Percentiles rank a stretch among this genome's conserved stretches.
Conservation (phyloP, 768 basidiomycete genomes). For the Rhodotorula taiwanensis region DNA sequence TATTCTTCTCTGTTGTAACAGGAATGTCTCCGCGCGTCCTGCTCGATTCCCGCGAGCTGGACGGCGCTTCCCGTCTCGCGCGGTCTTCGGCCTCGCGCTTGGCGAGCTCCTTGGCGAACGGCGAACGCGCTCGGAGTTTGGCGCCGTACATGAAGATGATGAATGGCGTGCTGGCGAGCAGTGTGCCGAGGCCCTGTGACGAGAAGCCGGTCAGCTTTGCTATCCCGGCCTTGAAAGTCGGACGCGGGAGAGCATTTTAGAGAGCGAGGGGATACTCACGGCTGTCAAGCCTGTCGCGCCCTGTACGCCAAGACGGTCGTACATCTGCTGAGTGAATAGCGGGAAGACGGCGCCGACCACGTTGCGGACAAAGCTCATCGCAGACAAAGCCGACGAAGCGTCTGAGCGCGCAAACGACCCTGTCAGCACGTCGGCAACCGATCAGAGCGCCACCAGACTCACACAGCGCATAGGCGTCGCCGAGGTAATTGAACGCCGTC, state of each 20-base stretch:
- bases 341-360: conserved; percentile 53
- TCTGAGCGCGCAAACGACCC: conserved; percentile 15
- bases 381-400: conserved; percentile 32
- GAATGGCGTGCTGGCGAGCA: conserved; percentile 27
- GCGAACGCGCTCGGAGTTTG: conserved; percentile 10
- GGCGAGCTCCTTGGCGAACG: conserved; percentile 21
- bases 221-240: too few species aligned
- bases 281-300: conserved; percentile 49
- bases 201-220: too few species aligned
- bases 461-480: conserved; percentile 44
- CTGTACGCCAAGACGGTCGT: conserved; percentile 52
- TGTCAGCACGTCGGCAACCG: neutral
- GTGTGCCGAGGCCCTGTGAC: conserved; percentile 15
- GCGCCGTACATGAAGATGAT: conserved; percentile 27
- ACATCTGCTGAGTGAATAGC: conserved; percentile 58
- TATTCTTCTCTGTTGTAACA: neutral
- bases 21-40: neutral
- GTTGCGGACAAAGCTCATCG: conserved; percentile 44
- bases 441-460: conserved; percentile 39
- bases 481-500: conserved; percentile 27
- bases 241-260: too few species aligned
- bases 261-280: too few species aligned
- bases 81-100: conserved; percentile 11
- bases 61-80: neutral
- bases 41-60: neutral